phyloP scores from a whole-genome alignment of 2,329 filamentous ascomycete species.

The Colletotrichum salicis region DNA sequence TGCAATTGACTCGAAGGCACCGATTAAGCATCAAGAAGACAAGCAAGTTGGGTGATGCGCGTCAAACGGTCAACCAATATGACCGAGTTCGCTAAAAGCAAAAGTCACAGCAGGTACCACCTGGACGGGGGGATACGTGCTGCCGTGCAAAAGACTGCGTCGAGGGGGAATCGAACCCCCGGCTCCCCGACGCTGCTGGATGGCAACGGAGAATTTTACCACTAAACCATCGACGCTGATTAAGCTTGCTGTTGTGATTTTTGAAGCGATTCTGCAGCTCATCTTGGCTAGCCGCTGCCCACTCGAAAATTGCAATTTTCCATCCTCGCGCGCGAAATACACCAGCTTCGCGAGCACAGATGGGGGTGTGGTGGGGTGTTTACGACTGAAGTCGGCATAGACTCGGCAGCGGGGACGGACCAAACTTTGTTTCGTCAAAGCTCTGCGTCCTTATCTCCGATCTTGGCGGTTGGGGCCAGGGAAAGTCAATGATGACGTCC shows the following conservation, averaged over 20 bases:
- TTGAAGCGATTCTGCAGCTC: no score
- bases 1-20: not conserved
- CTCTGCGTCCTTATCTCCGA: not conserved
- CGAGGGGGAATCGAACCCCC: not conserved
- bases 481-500: no score
- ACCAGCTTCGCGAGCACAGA: no score
- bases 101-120: not conserved
- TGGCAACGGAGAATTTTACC: slow-evolving; percentile 37
- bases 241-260: no score
- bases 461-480: not conserved
- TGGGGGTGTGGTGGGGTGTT: no score
- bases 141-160: not conserved
- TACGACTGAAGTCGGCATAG: slow-evolving; percentile 14
- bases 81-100: not conserved
- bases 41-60: not conserved
- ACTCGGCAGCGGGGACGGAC: not conserved
- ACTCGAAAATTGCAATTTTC: no score
- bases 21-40: not conserved
- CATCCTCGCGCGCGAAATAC: no score
- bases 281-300: no score
- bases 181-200: slow-evolving; percentile 32
- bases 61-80: no score
- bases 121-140: no score
- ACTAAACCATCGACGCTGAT: slow-evolving; percentile 30
- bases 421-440: not conserved